Percentiles rank a stretch among this genome's conserved stretches.
phyloP scores from a whole-genome alignment of 306 rosid species.

The Vigna reflexopilosa region DNA sequence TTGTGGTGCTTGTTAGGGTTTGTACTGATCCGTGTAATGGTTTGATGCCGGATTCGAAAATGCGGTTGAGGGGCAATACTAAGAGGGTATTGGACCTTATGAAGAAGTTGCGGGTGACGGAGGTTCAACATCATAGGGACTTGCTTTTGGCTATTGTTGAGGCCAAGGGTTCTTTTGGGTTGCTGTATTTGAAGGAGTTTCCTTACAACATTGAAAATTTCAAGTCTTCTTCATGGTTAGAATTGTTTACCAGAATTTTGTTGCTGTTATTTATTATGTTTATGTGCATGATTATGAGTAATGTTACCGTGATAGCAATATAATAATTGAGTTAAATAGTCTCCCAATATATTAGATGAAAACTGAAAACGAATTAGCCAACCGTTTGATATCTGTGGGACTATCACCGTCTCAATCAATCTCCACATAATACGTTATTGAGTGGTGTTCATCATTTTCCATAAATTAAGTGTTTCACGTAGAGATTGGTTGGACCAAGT shows the following conservation, averaged over 20 bases:
- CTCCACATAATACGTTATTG: background rate
- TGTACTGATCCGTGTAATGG: constrained; percentile 89
- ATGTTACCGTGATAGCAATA: constrained; percentile 7
- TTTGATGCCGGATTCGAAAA: constrained; percentile 77
- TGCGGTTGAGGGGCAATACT: constrained; percentile 69
- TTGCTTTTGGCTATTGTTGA: constrained; percentile 78
- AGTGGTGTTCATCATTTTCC: background rate
- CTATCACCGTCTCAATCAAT: background rate
- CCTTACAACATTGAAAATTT: constrained; percentile 81
- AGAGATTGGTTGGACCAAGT: background rate
- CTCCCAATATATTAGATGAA: background rate
- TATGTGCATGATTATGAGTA: background rate
- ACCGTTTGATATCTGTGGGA: background rate
- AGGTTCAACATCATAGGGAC: constrained; percentile 65
- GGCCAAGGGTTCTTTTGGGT: constrained; percentile 68
- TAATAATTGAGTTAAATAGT: background rate
- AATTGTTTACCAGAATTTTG: constrained; percentile 39
- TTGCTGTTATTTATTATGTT: constrained; percentile 27
- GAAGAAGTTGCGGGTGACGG: constrained; percentile 77
- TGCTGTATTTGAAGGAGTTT: constrained; percentile 84
- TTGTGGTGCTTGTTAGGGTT: constrained; percentile 65
- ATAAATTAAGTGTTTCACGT: background rate
- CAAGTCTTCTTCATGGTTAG: constrained; percentile 79
- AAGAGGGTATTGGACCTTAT: constrained; percentile 71
- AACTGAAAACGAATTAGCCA: background rate